phyloP scores from a whole-genome alignment of 176 grass and related monocot species.

The Tillandsia leiboldiana region DNA sequence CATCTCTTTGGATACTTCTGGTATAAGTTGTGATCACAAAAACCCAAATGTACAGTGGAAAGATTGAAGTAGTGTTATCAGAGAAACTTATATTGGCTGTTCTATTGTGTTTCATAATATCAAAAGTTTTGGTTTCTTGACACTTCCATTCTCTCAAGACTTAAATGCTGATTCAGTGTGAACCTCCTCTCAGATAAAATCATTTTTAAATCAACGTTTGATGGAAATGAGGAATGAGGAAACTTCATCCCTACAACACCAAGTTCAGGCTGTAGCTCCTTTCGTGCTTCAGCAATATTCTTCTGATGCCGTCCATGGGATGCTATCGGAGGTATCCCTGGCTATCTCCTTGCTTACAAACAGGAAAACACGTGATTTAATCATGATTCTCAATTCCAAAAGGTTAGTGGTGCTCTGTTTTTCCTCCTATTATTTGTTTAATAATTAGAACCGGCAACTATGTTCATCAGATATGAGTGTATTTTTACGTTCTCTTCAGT shows the following conservation, averaged over 20 bases:
- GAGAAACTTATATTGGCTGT: background rate
- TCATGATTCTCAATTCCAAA: constrained; percentile 96
- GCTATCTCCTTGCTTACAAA: constrained; percentile 78
- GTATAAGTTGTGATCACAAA: too few relatives aligned
- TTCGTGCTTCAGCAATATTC: constrained; percentile 88
- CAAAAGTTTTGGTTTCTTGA: background rate
- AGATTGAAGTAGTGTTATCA: background rate
- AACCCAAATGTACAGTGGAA: too few relatives aligned
- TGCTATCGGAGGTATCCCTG: constrained; percentile 54
- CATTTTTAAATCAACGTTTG: constrained; percentile 69
- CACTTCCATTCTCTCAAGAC: background rate
- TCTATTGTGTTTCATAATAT: background rate
- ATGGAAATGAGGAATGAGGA: constrained; percentile 63
- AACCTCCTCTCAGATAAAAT: constrained; percentile 50
- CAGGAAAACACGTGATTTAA: constrained; percentile 82
- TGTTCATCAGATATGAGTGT: constrained; percentile 6
- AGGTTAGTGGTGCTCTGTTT: constrained; percentile 34
- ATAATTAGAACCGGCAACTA: background rate
- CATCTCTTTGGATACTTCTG: background rate
- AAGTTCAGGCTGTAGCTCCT: constrained; percentile 86
- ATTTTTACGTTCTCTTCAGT: background rate
- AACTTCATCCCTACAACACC: constrained; percentile 83
- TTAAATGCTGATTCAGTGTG: constrained; percentile 18
- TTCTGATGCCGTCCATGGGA: constrained; percentile 49
- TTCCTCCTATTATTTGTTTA: background rate